Conservation (phyloP, 768 basidiomycete species). For the Rhizopogon vesiculosus region DNA sequence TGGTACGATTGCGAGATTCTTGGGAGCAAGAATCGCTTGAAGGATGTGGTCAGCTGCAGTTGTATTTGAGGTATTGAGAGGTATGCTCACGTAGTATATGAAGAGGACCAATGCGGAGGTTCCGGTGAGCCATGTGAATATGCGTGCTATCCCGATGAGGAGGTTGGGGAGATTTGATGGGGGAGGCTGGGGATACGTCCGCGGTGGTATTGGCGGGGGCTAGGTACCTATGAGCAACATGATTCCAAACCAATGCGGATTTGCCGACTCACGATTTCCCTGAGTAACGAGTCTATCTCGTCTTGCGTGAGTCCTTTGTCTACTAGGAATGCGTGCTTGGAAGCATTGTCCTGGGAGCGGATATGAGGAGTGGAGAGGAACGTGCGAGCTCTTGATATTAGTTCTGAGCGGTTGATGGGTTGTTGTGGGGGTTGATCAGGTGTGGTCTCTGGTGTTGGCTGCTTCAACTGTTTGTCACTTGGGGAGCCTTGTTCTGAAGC, state of each 20-base stretch:
- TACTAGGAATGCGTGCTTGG: slow-evolving; percentile 59
- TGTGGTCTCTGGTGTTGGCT: not conserved
- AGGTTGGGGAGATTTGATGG: slow-evolving; percentile 68
- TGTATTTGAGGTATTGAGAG: not conserved
- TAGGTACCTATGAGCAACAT: slow-evolving; percentile 16
- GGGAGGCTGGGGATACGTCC: slow-evolving; percentile 65
- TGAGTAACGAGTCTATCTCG: slow-evolving; percentile 58
- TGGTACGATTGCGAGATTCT: slow-evolving; percentile 52
- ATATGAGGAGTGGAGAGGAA: slow-evolving; percentile 69
- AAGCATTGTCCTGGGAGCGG: slow-evolving; percentile 45
- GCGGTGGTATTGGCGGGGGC: slow-evolving; percentile 56
- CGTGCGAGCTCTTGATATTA: slow-evolving; percentile 50
- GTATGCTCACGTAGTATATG: slow-evolving; percentile 56
- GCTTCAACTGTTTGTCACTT: not conserved
- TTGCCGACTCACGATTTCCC: slow-evolving; percentile 44
- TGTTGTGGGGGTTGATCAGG: not conserved
- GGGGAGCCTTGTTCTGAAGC: not conserved
- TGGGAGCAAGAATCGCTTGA: slow-evolving; percentile 65
- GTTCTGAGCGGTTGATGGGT: slow-evolving; percentile 31
- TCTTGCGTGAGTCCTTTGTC: slow-evolving; percentile 65
- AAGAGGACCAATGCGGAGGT: slow-evolving; percentile 55
- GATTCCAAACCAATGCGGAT: not conserved
- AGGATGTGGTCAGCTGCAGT: slow-evolving; percentile 6
- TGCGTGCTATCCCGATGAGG: slow-evolving; percentile 53
- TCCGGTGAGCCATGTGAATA: slow-evolving; percentile 65